Conservation (phyloP, 441 rosid species). For the Gossypium trilobum region DNA sequence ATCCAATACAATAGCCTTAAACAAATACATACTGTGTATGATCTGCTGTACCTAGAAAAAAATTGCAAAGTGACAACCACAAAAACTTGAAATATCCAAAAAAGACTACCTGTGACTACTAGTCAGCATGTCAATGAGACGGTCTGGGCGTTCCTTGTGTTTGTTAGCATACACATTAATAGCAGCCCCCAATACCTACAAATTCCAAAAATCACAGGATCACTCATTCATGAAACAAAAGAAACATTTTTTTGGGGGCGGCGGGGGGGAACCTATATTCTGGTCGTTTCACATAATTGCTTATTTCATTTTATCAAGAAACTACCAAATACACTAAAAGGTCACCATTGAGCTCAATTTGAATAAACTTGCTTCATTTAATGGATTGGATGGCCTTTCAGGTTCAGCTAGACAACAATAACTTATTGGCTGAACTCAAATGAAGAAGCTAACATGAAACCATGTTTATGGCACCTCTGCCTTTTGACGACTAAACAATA, state of each 20-base stretch:
- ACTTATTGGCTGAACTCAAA: neutral
- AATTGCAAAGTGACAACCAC: neutral
- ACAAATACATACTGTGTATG: neutral
- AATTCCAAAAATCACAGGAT: conserved; percentile 13
- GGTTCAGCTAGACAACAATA: neutral
- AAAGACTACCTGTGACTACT: conserved; percentile 78
- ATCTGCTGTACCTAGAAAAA: neutral
- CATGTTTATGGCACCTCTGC: neutral
- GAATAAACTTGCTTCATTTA: neutral
- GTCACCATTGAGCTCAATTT: neutral
- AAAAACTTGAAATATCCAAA: neutral
- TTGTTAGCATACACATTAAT: conserved; percentile 89
- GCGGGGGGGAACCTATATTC: neutral
- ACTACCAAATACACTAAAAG: neutral
- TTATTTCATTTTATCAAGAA: neutral
- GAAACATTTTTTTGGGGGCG: neutral
- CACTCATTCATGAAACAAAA: conserved; percentile 13
- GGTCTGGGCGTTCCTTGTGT: conserved; percentile 97
- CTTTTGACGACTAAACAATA: neutral
- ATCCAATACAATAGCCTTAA: neutral
- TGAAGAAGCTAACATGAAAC: neutral
- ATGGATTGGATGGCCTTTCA: neutral
- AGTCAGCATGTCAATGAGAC: conserved; percentile 89
- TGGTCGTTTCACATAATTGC: neutral
- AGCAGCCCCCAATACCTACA: conserved; percentile 91